phyloP scores from a whole-genome alignment of 2,329 filamentous ascomycete genomes.

The Huntiella moniliformis region DNA sequence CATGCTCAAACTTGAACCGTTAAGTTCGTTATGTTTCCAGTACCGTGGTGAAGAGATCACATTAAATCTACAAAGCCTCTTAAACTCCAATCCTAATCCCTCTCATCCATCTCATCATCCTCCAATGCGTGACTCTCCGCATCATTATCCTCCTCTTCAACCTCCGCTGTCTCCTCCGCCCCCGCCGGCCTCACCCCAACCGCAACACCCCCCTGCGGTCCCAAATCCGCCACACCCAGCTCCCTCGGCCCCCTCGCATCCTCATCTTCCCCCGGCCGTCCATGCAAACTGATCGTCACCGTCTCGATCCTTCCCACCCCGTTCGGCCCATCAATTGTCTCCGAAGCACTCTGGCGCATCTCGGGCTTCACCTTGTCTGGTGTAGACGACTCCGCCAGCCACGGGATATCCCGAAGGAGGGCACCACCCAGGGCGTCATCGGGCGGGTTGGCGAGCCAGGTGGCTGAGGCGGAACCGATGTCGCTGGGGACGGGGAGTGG shows the following conservation, averaged over 20 bases:
- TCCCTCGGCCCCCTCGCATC: constrained; percentile 71
- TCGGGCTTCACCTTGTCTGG: constrained; percentile 20
- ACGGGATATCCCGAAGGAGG: constrained; percentile 81
- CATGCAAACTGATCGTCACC: constrained; percentile 57
- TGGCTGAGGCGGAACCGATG: constrained; percentile 35
- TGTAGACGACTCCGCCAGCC: constrained; percentile 33
- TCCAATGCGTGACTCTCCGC: constrained; percentile 14
- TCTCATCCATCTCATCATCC: constrained; percentile 17
- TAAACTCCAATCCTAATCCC: constrained; percentile 14
- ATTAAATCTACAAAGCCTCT: too few relatives aligned
- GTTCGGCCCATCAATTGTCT: constrained; percentile 66
- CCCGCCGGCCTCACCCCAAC: constrained; percentile 36
- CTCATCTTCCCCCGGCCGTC: constrained; percentile 42
- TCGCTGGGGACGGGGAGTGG: constrained; percentile 47
- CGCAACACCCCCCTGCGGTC: constrained; percentile 45
- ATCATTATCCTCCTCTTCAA: constrained; percentile 19
- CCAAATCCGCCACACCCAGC: constrained; percentile 73
- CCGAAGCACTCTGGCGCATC: constrained; percentile 53
- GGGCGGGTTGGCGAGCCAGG: constrained; percentile 20
- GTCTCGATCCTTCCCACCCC: constrained; percentile 65
- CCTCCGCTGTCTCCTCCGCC: constrained; percentile 39
- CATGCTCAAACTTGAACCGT: too few relatives aligned
- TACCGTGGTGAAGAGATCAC: too few relatives aligned
- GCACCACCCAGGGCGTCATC: constrained; percentile 85
- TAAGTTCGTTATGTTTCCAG: too few relatives aligned